A percentile compares a stretch with the other conserved stretches of the same genome.
Evolutionary conservation across 2,329 filamentous ascomycete genomes (phyloP).

Genomic region (Rosellinia necatrix): DNA sequence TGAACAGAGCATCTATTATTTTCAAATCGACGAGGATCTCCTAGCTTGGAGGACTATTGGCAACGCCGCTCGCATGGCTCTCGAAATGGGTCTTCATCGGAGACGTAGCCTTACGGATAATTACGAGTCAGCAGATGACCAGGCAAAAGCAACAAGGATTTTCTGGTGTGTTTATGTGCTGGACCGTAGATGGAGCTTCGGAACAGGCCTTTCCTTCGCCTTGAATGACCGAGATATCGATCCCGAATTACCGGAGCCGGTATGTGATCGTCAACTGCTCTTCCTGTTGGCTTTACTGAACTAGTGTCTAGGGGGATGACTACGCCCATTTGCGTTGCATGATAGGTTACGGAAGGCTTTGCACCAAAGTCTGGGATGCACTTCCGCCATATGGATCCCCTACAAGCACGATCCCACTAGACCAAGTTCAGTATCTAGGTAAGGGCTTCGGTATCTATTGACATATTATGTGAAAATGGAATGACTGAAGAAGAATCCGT

Average conservation of each 20-base stretch:
- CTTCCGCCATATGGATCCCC: constrained; percentile 13
- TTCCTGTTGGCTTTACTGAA: no score
- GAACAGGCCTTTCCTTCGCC: constrained; percentile 11
- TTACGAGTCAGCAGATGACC: constrained; percentile 1
- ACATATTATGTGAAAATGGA: no score
- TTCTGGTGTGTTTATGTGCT: constrained; percentile 17
- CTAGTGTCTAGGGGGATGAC: background rate
- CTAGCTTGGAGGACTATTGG: constrained; percentile 13
- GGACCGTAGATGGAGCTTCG: constrained; percentile 17
- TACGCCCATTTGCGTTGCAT: constrained; percentile 10
- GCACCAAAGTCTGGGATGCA: constrained; percentile 11
- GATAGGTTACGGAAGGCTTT: constrained; percentile 13
- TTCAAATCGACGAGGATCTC: constrained; percentile 7
- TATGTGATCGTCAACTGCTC: background rate
- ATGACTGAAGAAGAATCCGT: no score
- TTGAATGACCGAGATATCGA: constrained; percentile 13
- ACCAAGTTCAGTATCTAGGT: constrained; percentile 17
- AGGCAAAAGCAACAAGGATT: constrained; percentile 6
- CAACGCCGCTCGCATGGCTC: constrained; percentile 11
- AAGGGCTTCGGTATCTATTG: no score
- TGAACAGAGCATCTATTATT: no score
- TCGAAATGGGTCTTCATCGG: constrained; percentile 16
- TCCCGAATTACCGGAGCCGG: constrained; percentile 10
- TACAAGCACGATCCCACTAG: constrained; percentile 6
- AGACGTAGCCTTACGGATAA: constrained; percentile 15